Evolutionary conservation across 75 land plant species (phyloP), one percentile per base, ranked within the genome.

Genomic region (Picea glauca): DNA sequence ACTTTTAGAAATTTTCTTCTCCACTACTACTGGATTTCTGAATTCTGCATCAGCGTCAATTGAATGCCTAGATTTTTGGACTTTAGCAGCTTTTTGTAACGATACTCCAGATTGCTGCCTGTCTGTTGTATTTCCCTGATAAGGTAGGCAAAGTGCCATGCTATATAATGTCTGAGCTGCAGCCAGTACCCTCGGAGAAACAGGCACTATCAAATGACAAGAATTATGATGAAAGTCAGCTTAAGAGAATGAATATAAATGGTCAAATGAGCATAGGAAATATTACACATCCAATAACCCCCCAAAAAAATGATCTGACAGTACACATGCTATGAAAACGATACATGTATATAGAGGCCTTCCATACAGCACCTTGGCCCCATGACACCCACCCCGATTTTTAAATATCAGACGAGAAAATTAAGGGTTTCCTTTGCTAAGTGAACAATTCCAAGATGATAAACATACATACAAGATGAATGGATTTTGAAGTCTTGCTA

Each of bases 151-250:
- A 26, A 26, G 26, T 33, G 70, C 43, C 70, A 66, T 66, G 70
- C 33, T 43, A 66, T 14, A 66, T 38, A 66, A 66, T 33, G 40
- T 66, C 40, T 26, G 40, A 15, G 70, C 70, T 32, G 70, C 70
- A 66, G 70, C 70, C n/a, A 32, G 70, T 33, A 38, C 40, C 43
- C 35, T 66, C 18, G 70, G 70, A 66, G 70, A 66, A 66, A 32
- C 70, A 32, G 70, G 40, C 6, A 66, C 35, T 33, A 66, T 33
- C 15, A 66, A 12, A 33, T 14, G 35, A 33, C 18, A 35, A 18
- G 35, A 66, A 33, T 66, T 15, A 15, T 33, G 18, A 38, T 66
- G 1, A 66, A 66, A 18, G 15, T 33, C 70, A 66, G 70, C 70
- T 33, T 38, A n/a, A 15, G 17, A 38, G 18, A 66, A 66, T 66